Evolutionary conservation across 352 stramenopile species (phyloP), one percentile per base, ranked within the genome.

Genomic region (Phytophthora ohioensis): DNA sequence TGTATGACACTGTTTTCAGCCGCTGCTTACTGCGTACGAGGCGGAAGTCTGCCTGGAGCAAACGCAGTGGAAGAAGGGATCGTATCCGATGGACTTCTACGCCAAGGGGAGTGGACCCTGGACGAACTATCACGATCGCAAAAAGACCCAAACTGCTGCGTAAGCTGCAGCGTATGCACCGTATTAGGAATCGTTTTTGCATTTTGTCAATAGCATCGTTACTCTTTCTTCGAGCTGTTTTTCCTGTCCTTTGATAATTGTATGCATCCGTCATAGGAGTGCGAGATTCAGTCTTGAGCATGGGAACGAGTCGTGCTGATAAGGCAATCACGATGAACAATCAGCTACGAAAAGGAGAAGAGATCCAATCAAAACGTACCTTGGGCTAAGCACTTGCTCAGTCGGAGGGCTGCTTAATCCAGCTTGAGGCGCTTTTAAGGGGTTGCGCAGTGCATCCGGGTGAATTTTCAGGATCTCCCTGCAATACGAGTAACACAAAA

Each of bases 11-110:
- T 66, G 13, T 53, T 30, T 47, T 58, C 51, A 92, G 79, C 98
- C 98, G 7, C 81, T 99, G 32, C 82, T 99, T 42, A 99, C 94
- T 62, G 88, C 97, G 0, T 99, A 99, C 71, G 98, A 99, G 74
- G 88, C 97, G 9, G 94, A 99, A 82, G 97, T 99, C 1, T 97
- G 88, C 48, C 70, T 99, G 30, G 97, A 95, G 49, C 85, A 96
- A 70, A 85, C 81, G 5, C 65, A 89, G 47, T 98, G 92, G 91
- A 80, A 85, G 47, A 83, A 98, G 31, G 85, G 78, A 5, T 76
- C 81, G 13, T 99, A 99, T 87, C 98, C 98, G 13, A 99, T 99
- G 98, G 98, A 99, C 65, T 99, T 98, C 73, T 99, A 99, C 74
- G 92, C 94, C 42, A 97, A 98, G 53, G 92, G 84, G 55, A 97